These are phyloP conservation scores for Cymbopogon citratus DNA, from an alignment of 176 grass and related monocot genomes.

Conservation along the genomic window DNA sequence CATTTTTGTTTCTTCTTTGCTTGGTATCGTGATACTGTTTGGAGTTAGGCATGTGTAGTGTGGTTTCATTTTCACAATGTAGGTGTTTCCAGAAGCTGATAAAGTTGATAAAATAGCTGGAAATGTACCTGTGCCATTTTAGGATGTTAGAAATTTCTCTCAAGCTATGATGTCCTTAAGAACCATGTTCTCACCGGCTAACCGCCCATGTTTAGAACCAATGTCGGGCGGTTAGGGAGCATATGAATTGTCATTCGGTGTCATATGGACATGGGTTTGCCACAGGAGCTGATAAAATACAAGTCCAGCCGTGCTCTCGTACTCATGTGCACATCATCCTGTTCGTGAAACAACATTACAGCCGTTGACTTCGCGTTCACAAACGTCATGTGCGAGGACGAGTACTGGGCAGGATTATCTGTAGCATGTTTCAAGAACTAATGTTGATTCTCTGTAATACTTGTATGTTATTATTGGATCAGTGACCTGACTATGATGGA, in stretches of 20 bases:
- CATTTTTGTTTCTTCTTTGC: not conserved
- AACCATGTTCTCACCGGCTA: not conserved
- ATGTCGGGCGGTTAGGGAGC: constrained; percentile 11
- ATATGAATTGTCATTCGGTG: not conserved
- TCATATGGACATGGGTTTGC: not conserved
- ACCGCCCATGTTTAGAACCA: not conserved
- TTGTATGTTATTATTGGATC: not conserved
- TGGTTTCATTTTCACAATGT: too few species aligned
- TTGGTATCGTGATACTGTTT: not conserved
- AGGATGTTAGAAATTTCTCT: not conserved
- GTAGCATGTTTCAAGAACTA: not conserved
- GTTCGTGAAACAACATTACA: not conserved
- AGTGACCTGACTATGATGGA: not conserved
- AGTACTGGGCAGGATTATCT: not conserved
- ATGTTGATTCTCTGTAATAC: not conserved
- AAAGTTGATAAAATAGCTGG: not conserved
- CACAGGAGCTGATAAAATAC: not conserved
- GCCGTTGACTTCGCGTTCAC: not conserved
- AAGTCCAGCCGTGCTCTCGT: not conserved
- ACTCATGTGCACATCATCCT: constrained; percentile 6
- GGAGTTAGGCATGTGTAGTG: not conserved
- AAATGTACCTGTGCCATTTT: not conserved
- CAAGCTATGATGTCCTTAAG: not conserved
- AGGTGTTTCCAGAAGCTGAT: not conserved
- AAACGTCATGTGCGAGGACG: not conserved